phyloP scores from a whole-genome alignment of 2,329 filamentous ascomycete species.

The Exophiala calicioides region DNA sequence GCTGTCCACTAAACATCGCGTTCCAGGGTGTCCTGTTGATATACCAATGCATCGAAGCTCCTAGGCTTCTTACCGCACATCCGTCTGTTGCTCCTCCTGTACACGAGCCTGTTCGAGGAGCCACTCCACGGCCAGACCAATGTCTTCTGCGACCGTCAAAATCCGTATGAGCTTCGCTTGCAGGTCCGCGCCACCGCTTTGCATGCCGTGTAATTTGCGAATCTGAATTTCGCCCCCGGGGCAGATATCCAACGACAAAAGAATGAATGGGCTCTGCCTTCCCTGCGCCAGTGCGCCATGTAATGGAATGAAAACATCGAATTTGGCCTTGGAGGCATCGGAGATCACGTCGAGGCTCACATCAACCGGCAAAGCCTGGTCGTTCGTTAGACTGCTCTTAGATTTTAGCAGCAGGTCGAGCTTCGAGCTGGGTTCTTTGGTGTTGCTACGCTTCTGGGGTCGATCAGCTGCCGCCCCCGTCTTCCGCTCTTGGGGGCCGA shows the following conservation, averaged over 20 bases:
- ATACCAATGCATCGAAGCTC: too few species aligned
- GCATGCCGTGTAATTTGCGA: slow-evolving; percentile 40
- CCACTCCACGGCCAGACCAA: slow-evolving; percentile 48
- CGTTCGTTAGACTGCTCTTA: background rate
- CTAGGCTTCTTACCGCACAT: background rate
- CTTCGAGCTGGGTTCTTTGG: slow-evolving; percentile 50
- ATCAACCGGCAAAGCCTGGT: slow-evolving; percentile 23
- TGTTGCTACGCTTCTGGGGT: slow-evolving; percentile 41
- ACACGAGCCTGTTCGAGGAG: slow-evolving; percentile 31
- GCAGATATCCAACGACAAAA: slow-evolving; percentile 40
- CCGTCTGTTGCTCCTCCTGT: background rate
- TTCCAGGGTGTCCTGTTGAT: too few species aligned
- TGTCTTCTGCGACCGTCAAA: slow-evolving; percentile 47
- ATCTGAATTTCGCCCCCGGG: slow-evolving; percentile 44
- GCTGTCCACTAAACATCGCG: too few species aligned
- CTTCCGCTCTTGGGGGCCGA: slow-evolving; percentile 24
- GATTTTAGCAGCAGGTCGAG: slow-evolving; percentile 54
- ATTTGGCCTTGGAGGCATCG: slow-evolving; percentile 20
- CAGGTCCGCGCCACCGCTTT: slow-evolving; percentile 33
- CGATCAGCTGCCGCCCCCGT: slow-evolving; percentile 28
- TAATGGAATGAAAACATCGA: slow-evolving; percentile 26
- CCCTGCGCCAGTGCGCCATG: background rate
- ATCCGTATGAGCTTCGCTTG: slow-evolving; percentile 41
- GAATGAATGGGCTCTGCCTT: slow-evolving; percentile 15
- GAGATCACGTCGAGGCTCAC: slow-evolving; percentile 28